Evolutionary conservation across 108 stramenopile genomes (phyloP).

Genomic region (Fragilariopsis cylindrus): DNA sequence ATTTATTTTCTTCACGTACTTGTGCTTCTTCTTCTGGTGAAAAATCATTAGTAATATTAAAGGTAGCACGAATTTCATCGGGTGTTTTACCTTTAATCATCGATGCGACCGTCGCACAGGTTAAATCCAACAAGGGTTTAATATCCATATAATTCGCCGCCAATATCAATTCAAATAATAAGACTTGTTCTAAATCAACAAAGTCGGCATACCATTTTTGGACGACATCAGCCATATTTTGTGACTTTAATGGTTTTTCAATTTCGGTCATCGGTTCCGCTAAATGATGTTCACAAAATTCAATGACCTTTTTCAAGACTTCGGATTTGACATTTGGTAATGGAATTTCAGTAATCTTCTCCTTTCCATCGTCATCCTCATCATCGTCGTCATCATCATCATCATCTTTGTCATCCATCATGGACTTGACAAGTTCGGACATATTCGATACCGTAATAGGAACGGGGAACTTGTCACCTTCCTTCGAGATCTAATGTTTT

Average conservation of each 20-base stretch:
- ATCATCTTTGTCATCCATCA: conserved; percentile 89
- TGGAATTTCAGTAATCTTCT: conserved; percentile 92
- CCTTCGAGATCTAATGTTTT: conserved; percentile 79
- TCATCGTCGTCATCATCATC: conserved; percentile 83
- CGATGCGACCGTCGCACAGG: conserved; percentile 97
- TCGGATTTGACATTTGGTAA: conserved; percentile 97
- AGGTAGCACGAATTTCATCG: conserved; percentile 96
- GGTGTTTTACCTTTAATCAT: conserved; percentile 99
- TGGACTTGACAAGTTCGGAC: conserved; percentile 98
- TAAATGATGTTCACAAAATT: conserved; percentile 94
- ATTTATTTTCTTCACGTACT: conserved; percentile 99
- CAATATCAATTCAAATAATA: conserved; percentile 98
- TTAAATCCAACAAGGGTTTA: conserved; percentile 96
- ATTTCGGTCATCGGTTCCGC: conserved; percentile 98
- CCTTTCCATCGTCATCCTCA: not conserved
- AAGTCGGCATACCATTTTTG: conserved; percentile 99
- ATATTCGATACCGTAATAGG: conserved; percentile 92
- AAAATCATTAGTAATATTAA: conserved; percentile 99
- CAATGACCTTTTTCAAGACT: conserved; percentile 97
- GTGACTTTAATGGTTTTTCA: conserved; percentile 98
- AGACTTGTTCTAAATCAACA: conserved; percentile 96
- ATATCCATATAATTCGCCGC: conserved; percentile 99
- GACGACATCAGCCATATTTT: conserved; percentile 97
- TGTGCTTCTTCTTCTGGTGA: conserved; percentile 99
- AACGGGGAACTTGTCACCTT: conserved; percentile 95